phyloP scores from a whole-genome alignment of 2,329 filamentous ascomycete species.

The Colletotrichum eremochloae region DNA sequence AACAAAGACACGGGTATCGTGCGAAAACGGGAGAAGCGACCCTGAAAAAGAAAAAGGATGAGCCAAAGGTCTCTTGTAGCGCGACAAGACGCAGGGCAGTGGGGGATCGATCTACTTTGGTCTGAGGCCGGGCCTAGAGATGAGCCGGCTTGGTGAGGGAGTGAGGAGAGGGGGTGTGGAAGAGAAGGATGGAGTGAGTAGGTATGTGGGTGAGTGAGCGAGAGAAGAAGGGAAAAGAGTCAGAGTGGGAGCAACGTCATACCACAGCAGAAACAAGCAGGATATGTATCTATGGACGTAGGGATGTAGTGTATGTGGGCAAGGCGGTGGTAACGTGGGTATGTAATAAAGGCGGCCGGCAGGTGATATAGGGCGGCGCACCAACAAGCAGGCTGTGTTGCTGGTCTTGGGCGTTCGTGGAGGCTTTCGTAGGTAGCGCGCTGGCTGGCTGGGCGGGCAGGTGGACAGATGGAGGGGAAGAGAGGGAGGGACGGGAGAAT shows the following conservation, averaged over 20 bases:
- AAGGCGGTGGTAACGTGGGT: slow-evolving; percentile 24
- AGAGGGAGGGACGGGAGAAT: slow-evolving; percentile 23
- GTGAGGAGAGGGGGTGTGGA: slow-evolving; percentile 31
- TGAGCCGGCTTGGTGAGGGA: slow-evolving; percentile 25
- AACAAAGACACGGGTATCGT: slow-evolving; percentile 23
- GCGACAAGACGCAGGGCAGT: slow-evolving; percentile 14
- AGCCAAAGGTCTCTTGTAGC: slow-evolving; percentile 19
- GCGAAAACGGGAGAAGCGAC: slow-evolving; percentile 22
- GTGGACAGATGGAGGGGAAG: slow-evolving; percentile 12
- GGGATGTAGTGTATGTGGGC: slow-evolving; percentile 1
- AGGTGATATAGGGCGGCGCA: slow-evolving; percentile 38
- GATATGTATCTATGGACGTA: slow-evolving; percentile 29
- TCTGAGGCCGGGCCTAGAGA: slow-evolving; percentile 28
- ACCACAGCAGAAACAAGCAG: slow-evolving; percentile 32
- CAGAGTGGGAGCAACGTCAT: slow-evolving; percentile 40
- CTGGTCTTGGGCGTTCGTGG: slow-evolving; percentile 25
- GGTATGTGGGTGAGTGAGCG: background rate
- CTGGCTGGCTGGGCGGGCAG: background rate
- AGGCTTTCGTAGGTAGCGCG: slow-evolving; percentile 6
- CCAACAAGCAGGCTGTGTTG: slow-evolving; percentile 34
- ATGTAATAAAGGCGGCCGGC: slow-evolving; percentile 38
- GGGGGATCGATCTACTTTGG: slow-evolving; percentile 24
- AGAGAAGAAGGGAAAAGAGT: slow-evolving; percentile 23
- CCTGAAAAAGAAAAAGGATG: slow-evolving; percentile 43
- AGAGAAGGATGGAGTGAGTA: slow-evolving; percentile 2